A percentile compares a stretch with the other conserved stretches of the same genome.
Conservation (phyloP, 768 basidiomycete species). For the Trichaptum fuscoviolaceum region DNA sequence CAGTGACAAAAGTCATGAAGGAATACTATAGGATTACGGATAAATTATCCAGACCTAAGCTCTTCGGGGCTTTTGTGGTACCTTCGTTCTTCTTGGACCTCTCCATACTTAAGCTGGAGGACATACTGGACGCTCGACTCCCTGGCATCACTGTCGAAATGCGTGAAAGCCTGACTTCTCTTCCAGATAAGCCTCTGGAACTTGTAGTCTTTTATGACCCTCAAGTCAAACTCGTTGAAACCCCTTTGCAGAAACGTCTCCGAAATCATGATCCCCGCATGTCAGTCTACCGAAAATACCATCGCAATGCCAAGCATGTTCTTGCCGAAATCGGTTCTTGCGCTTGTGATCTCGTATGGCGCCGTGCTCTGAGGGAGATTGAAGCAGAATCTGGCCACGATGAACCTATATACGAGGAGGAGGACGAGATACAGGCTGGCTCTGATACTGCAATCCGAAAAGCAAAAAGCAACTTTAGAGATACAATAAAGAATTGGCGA, state of each 20-base stretch:
- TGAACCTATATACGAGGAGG: conserved; percentile 24
- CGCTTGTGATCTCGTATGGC: conserved; percentile 68
- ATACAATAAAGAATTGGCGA: conserved; percentile 52
- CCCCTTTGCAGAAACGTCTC: conserved; percentile 42
- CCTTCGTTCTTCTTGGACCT: conserved; percentile 17
- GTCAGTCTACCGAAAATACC: conserved; percentile 34
- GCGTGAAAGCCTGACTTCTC: conserved; percentile 26
- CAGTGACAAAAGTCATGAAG: conserved; percentile 39
- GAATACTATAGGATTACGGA: conserved; percentile 38
- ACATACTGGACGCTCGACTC: conserved; percentile 33
- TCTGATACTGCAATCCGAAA: conserved; percentile 8
- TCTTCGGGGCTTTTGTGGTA: conserved; percentile 35
- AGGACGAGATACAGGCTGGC: conserved; percentile 25
- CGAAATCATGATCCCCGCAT: conserved; percentile 39
- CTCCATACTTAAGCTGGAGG: conserved; percentile 35
- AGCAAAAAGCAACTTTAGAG: conserved; percentile 19
- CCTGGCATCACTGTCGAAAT: conserved; percentile 31
- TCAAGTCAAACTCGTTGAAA: conserved; percentile 28
- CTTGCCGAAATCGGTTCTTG: conserved; percentile 57
- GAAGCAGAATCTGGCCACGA: conserved; percentile 27
- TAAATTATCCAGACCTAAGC: conserved; percentile 32
- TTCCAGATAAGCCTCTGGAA: conserved; percentile 41
- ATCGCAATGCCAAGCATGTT: conserved; percentile 41
- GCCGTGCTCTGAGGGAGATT: conserved; percentile 41
- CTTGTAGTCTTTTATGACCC: conserved; percentile 51